phyloP scores from a whole-genome alignment of 495 filamentous ascomycete species.

The Neurospora tetraspora region DNA sequence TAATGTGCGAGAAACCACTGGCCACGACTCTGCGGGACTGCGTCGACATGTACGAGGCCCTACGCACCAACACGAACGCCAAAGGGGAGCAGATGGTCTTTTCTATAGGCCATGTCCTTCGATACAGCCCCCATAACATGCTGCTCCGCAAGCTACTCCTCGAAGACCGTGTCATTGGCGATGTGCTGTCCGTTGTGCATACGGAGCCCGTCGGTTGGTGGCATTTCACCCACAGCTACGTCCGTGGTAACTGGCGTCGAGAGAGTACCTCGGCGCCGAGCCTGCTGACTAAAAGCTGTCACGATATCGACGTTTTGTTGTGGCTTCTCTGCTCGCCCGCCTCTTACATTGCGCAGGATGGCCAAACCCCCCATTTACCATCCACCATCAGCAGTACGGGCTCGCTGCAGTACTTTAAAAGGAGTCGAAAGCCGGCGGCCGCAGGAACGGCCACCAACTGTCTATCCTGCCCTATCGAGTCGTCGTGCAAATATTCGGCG shows the following conservation, averaged over 20 bases:
- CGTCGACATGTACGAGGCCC: conserved; percentile 54
- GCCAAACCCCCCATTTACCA: conserved; percentile 57
- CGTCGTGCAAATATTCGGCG: conserved; percentile 71
- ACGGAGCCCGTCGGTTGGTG: conserved; percentile 93
- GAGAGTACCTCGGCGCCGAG: conserved; percentile 61
- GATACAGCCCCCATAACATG: conserved; percentile 87
- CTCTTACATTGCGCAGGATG: conserved; percentile 15
- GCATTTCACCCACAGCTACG: conserved; percentile 93
- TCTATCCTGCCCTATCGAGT: conserved; percentile 61
- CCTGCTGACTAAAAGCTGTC: conserved; percentile 86
- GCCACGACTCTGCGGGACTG: conserved; percentile 70
- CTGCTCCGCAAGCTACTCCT: conserved; percentile 68
- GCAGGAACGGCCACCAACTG: conserved; percentile 83
- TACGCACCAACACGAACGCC: conserved; percentile 16
- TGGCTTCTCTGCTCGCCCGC: conserved; percentile 74
- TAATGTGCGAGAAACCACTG: conserved; percentile 93
- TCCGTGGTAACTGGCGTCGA: conserved; percentile 89
- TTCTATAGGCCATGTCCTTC: conserved; percentile 72
- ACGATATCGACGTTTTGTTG: conserved; percentile 84
- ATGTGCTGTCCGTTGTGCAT: conserved; percentile 77
- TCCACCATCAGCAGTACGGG: conserved; percentile 62
- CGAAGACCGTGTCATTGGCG: conserved; percentile 66
- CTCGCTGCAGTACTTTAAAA: conserved; percentile 62
- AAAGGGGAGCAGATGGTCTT: conserved; percentile 47
- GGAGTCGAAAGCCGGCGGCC: conserved; percentile 55